These are phyloP conservation scores for Arachnopeziza araneosa DNA, from an alignment of 2,329 filamentous ascomycete species.

Conservation along the genomic window DNA sequence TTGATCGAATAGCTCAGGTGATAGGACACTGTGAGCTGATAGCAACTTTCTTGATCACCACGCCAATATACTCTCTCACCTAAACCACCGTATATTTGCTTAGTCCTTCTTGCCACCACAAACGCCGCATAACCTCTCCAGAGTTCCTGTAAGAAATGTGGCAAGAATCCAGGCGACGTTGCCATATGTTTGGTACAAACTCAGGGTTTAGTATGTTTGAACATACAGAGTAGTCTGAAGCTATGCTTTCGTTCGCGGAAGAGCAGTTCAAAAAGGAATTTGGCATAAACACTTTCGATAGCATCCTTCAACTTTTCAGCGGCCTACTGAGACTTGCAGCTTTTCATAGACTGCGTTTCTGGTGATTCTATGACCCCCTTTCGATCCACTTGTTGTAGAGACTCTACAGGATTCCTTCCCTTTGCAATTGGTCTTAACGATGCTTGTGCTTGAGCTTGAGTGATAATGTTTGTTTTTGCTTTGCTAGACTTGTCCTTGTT, in stretches of 20 bases:
- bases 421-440: neutral
- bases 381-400: neutral
- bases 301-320: no score
- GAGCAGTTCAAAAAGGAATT: conserved; percentile 52
- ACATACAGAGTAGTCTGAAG: conserved; percentile 62
- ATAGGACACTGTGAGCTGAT: neutral
- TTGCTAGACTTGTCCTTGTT: neutral
- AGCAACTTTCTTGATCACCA: no score
- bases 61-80: no score
- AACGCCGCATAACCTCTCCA: conserved; percentile 65
- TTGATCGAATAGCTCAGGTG: neutral
- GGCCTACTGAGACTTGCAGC: neutral
- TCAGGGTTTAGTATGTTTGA: conserved; percentile 59
- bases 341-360: neutral
- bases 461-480: neutral
- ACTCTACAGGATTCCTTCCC: neutral
- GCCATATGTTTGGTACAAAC: conserved; percentile 55
- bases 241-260: conserved; percentile 48
- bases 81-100: no score
- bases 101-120: conserved; percentile 44
- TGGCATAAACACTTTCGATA: no score
- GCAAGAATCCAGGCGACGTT: conserved; percentile 53
- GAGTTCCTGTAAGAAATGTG: conserved; percentile 59
- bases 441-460: neutral
- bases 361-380: neutral